These are phyloP conservation scores for Ustilago hordei DNA, from an alignment of 1,284 basidiomycete genomes.

Conservation along the genomic window DNA sequence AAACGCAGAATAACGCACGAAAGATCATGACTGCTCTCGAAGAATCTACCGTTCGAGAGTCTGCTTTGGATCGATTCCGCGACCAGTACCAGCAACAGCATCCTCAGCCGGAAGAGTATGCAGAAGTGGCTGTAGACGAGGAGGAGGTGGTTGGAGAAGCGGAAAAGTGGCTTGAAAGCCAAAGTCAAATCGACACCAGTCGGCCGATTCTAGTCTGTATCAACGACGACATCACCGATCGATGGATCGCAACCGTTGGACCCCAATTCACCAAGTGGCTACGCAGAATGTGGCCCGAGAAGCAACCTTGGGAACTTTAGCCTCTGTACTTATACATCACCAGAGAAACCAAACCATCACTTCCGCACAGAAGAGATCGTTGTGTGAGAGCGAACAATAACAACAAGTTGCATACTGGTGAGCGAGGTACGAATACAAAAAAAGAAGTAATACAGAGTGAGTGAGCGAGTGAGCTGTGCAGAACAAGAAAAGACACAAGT, in stretches of 20 bases:
- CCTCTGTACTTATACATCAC: neutral
- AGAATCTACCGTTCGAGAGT: neutral
- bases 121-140: neutral
- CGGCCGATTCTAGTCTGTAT: slow-evolving; percentile 37
- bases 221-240: slow-evolving; percentile 48
- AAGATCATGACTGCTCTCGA: slow-evolving; percentile 12
- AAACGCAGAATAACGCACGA: slow-evolving; percentile 24
- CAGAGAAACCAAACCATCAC: no score
- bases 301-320: slow-evolving; percentile 36
- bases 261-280: slow-evolving; percentile 25
- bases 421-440: slow-evolving; percentile 5
- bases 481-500: slow-evolving; percentile 1
- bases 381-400: neutral
- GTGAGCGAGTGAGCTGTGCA: neutral
- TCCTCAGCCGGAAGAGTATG: neutral
- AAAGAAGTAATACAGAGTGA: neutral
- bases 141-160: neutral
- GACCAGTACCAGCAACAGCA: neutral
- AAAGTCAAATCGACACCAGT: slow-evolving; percentile 9
- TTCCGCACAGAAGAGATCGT: no score
- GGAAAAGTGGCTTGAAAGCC: slow-evolving; percentile 19
- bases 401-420: neutral
- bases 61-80: slow-evolving; percentile 15
- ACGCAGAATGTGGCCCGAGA: slow-evolving; percentile 24
- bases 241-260: slow-evolving; percentile 26